Evolutionary conservation across 257 asterid species (phyloP).

Genomic region (Lycium ferocissimum): DNA sequence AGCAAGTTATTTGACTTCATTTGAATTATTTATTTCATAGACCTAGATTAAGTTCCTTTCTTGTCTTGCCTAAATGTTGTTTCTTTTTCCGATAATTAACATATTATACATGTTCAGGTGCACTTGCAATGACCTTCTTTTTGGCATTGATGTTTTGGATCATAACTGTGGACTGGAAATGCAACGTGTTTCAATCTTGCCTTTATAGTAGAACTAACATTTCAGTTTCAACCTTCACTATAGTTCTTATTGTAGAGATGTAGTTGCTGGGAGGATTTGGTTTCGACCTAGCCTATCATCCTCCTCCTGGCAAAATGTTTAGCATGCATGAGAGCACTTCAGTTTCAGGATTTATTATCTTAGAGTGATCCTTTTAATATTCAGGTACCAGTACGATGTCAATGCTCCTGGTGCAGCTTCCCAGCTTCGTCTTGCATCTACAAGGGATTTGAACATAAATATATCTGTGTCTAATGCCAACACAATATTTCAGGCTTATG

Average conservation of each 20-base stretch:
- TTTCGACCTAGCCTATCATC: conserved; percentile 1
- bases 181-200: conserved; percentile 3
- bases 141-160: not conserved
- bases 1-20: not conserved
- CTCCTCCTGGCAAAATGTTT: not conserved
- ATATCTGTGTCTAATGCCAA: conserved; percentile 88
- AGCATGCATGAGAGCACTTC: not conserved
- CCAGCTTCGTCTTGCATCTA: conserved; percentile 77
- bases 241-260: not conserved
- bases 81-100: not conserved
- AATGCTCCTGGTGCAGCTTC: conserved; percentile 84
- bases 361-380: conserved; percentile 14
- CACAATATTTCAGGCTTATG: conserved; percentile 91
- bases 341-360: not conserved
- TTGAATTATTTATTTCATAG: not conserved
- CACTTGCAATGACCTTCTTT: not conserved
- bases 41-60: conserved; percentile 18
- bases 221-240: conserved; percentile 18
- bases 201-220: not conserved
- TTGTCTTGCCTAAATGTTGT: not conserved
- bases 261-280: conserved; percentile 15
- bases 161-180: conserved; percentile 13
- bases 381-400: conserved; percentile 79
- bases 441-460: conserved; percentile 77
- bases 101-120: not conserved